Conservation (phyloP, 2,329 filamentous ascomycete species). For the Alternaria triticimaculans region DNA sequence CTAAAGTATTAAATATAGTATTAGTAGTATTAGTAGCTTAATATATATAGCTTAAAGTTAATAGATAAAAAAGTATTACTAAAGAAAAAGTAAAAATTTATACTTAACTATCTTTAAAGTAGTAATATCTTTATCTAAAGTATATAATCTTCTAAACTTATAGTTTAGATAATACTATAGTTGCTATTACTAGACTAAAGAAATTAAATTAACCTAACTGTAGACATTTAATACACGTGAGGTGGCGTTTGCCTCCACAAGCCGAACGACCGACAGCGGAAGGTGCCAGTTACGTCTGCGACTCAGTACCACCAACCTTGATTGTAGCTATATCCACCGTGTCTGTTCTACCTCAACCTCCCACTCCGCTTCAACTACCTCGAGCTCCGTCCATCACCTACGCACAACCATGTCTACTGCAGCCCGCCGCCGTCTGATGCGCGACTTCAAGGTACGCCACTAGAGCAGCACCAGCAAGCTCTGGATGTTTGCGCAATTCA, state of each 20-base stretch:
- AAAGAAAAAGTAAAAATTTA: no score
- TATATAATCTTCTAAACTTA: no score
- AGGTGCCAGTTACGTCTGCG: conserved; percentile 13
- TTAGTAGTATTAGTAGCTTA: no score
- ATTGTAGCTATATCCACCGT: neutral
- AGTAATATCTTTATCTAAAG: no score
- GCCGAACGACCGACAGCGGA: conserved; percentile 7
- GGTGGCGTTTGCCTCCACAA: conserved; percentile 21
- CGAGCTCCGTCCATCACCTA: neutral
- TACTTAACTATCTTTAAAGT: no score
- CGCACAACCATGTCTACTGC: conserved; percentile 77
- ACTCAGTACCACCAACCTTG: conserved; percentile 10
- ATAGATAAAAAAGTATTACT: no score
- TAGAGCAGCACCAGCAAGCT: conserved; percentile 9
- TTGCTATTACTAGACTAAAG: no score
- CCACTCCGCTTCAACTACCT: neutral
- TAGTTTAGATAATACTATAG: no score
- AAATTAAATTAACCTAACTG: no score
- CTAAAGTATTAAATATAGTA: no score
- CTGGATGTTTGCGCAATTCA: neutral
- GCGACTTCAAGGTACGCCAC: conserved; percentile 90
- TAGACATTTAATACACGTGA: conserved; percentile 6
- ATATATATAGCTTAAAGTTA: no score
- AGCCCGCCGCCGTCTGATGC: conserved; percentile 94
- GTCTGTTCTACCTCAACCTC: neutral